phyloP scores from a whole-genome alignment of 495 filamentous ascomycete genomes.

The Xylona heveae region DNA sequence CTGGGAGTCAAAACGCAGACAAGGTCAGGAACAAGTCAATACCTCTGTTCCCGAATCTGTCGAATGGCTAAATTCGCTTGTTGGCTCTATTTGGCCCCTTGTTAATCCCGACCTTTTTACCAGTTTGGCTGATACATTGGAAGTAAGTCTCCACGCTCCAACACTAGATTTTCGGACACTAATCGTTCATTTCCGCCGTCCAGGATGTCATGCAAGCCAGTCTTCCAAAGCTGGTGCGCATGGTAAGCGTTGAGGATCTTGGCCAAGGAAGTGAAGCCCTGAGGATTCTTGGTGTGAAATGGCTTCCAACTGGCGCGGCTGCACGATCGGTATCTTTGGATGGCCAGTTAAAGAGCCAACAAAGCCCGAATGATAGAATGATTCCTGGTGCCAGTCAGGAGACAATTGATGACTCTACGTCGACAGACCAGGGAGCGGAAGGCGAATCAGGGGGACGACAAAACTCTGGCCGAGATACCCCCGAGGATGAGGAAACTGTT shows the following conservation, averaged over 20 bases:
- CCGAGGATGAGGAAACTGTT: slow-evolving; percentile 18
- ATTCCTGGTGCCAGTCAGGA: slow-evolving; percentile 19
- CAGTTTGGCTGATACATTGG: slow-evolving; percentile 38
- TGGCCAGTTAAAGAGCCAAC: slow-evolving; percentile 23
- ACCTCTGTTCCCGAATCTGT: slow-evolving; percentile 32
- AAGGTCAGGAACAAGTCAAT: slow-evolving; percentile 20
- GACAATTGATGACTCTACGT: neutral
- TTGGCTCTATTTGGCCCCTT: slow-evolving; percentile 42
- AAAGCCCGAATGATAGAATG: slow-evolving; percentile 25
- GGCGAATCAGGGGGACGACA: no score
- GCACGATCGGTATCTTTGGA: slow-evolving; percentile 30
- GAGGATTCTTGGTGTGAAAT: slow-evolving; percentile 39
- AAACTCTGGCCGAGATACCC: neutral
- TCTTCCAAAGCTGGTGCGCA: slow-evolving; percentile 37
- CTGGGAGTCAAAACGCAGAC: slow-evolving; percentile 32
- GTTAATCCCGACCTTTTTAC: slow-evolving; percentile 51
- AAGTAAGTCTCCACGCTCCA: no score
- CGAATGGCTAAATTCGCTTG: slow-evolving; percentile 42
- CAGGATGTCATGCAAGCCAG: slow-evolving; percentile 53
- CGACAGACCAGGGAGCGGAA: neutral
- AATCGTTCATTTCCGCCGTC: no score
- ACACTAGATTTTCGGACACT: no score
- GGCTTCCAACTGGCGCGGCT: slow-evolving; percentile 44
- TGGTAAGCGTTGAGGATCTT: slow-evolving; percentile 48
- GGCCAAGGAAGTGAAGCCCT: slow-evolving; percentile 46